These are phyloP conservation scores for Malania oleifera DNA, from an alignment of 164 flowering plant species.

Conservation along the genomic window DNA sequence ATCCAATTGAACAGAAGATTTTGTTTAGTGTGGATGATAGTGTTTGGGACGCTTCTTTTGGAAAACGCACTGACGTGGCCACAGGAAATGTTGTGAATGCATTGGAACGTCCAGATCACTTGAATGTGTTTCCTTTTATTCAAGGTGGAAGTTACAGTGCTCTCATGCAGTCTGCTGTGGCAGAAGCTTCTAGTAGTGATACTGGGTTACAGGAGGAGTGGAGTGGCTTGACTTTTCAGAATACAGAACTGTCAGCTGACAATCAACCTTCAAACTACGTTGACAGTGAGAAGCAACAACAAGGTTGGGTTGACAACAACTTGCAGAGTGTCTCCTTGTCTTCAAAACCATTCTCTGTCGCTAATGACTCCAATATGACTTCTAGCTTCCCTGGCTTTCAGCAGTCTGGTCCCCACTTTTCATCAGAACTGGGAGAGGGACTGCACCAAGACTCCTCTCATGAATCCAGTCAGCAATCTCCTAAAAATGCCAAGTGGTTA, in stretches of 20 bases:
- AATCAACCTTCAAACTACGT: conserved; percentile 33
- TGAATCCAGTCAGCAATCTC: conserved; percentile 30
- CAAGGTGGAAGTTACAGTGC: conserved; percentile 96
- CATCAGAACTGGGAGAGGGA: conserved; percentile 29
- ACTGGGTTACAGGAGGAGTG: conserved; percentile 69
- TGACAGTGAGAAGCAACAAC: conserved; percentile 41
- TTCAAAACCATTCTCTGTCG: conserved; percentile 30
- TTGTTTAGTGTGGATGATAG: conserved; percentile 53
- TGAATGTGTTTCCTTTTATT: conserved; percentile 46
- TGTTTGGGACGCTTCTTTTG: conserved; percentile 46
- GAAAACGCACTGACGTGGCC: conserved; percentile 22
- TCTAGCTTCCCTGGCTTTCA: conserved; percentile 35
- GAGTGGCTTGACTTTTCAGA: conserved; percentile 75
- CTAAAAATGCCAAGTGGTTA: conserved; percentile 36
- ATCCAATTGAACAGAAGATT: conserved; percentile 70
- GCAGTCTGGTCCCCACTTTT: conserved; percentile 23
- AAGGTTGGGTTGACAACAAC: conserved; percentile 39
- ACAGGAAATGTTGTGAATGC: conserved; percentile 34
- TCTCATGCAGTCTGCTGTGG: conserved; percentile 93
- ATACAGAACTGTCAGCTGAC: conserved; percentile 44
- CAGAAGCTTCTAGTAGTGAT: conserved; percentile 75
- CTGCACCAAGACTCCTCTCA: conserved; percentile 24
- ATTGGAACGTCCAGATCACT: conserved; percentile 31
- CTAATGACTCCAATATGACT: conserved; percentile 29
- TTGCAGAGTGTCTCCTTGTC: conserved; percentile 34